Evolutionary conservation across 768 basidiomycete genomes (phyloP).

Genomic region (Tulasnella sp.): DNA sequence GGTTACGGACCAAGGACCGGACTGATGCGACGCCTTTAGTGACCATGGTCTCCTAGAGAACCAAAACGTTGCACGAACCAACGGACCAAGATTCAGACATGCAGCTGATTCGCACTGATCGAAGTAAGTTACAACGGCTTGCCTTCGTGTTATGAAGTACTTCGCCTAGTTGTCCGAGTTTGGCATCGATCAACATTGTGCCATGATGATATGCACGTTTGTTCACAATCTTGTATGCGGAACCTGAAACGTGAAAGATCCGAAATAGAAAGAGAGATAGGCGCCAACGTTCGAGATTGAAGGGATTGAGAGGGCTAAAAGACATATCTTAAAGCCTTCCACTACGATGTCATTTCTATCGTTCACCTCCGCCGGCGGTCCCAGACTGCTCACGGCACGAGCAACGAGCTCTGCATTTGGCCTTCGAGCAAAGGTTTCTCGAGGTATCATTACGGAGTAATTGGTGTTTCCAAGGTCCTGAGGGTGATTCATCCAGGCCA

Average conservation of each 20-base stretch:
- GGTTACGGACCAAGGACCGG: slow-evolving; percentile 83
- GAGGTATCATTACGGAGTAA: slow-evolving; percentile 85
- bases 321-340: slow-evolving; percentile 76
- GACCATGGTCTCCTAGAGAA: slow-evolving; percentile 68
- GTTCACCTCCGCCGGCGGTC: slow-evolving; percentile 62
- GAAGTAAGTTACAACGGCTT: slow-evolving; percentile 19
- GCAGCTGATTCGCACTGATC: no score
- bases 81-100: neutral
- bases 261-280: slow-evolving; percentile 8
- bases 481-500: no score
- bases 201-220: slow-evolving; percentile 94
- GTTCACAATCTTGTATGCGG: slow-evolving; percentile 90
- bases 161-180: slow-evolving; percentile 58
- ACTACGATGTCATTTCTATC: slow-evolving; percentile 89
- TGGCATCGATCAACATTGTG: slow-evolving; percentile 90
- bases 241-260: slow-evolving; percentile 73
- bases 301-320: neutral
- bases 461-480: slow-evolving; percentile 97
- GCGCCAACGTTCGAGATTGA: neutral
- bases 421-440: slow-evolving; percentile 65
- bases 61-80: no score
- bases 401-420: slow-evolving; percentile 68
- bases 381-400: slow-evolving; percentile 64
- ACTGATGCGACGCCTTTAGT: slow-evolving; percentile 86
- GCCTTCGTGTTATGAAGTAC: slow-evolving; percentile 60